Base-by-base conservation (phyloP, 2,329 filamentous ascomycete genomes). In the Thielaviopsis cerberus region DNA sequence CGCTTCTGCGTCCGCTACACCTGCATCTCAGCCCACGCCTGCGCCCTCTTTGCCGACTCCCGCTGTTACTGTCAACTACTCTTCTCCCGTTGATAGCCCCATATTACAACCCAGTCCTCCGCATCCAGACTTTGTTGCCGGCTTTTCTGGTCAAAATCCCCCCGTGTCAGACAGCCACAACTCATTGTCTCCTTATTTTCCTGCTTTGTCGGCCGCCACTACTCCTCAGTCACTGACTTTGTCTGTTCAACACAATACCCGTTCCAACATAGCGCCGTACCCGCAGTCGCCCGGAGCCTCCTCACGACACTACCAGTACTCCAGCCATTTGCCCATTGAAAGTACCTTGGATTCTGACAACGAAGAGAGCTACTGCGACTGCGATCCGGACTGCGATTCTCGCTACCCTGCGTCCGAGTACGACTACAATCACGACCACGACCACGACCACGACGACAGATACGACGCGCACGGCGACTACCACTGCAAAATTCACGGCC, bases 401-500 rank as follows among this genome's bases (percentile, higher is more conserved):
- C 30, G 30, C 10, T 37, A 37, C 30, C 27, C 10, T 8, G 10
- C 10, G 8, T 34, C 30, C 8, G 34, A 41, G 4, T 41, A 41
- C 34, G 13, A 17, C 34, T 3, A 41, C n/a, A n/a, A n/a, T n/a
- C n/a, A n/a, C n/a, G n/a, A n/a, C n/a, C n/a, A n/a, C 34, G 34
- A 41, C 15, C n/a, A n/a, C n/a, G 7, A 41, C 34, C 11, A 13
- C 11, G 34, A 41, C 2, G 34, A 6, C 6, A 17, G n/a, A 13
- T 41, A 17, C 7, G 34, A 41, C 34, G n/a, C 5, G 13, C 34
- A n/a, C n/a, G n/a, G 34, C 34, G n/a, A n/a, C 13, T n/a, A n/a
- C n/a, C 34, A 41, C 72, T 82, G 61, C 72, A 76, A 63, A 66
- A 73, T 54, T 70, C 71, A 26, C 66, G 72, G 56, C 62, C 67